Percentiles rank a stretch among this genome's conserved stretches.
These are phyloP conservation scores for Lentinula aciculospora DNA, from an alignment of 768 basidiomycete genomes.

Conservation along the genomic window DNA sequence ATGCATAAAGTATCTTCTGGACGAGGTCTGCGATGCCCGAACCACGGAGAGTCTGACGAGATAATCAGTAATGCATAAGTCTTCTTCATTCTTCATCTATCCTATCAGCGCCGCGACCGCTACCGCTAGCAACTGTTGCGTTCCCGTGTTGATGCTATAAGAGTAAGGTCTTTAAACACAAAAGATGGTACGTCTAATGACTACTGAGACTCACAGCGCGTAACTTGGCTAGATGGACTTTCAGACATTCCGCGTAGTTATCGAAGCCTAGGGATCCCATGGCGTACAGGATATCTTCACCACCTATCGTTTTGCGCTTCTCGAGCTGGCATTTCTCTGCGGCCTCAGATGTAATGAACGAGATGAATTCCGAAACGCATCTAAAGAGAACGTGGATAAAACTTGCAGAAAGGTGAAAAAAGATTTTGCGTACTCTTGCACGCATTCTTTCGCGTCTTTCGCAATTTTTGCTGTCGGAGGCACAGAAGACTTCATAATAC, in stretches of 20 bases:
- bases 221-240: constrained; percentile 89
- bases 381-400: background rate
- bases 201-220: constrained; percentile 50
- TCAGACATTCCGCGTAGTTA: constrained; percentile 88
- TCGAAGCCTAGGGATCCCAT: constrained; percentile 92
- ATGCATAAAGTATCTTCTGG: too few relatives aligned
- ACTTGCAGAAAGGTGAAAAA: background rate
- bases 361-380: constrained; percentile 97
- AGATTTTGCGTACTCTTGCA: constrained; percentile 55
- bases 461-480: constrained; percentile 92
- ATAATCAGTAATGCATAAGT: background rate
- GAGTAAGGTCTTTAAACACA: background rate
- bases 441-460: constrained; percentile 97
- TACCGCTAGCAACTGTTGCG: background rate
- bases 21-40: too few relatives aligned
- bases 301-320: constrained; percentile 97
- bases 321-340: constrained; percentile 92
- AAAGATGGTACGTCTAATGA: background rate
- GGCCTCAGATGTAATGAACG: constrained; percentile 95
- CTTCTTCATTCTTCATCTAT: constrained; percentile 2
- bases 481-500: constrained; percentile 93
- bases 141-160: constrained; percentile 3
- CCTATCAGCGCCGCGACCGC: background rate
- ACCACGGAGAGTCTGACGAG: too few relatives aligned
- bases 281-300: constrained; percentile 95